Conservation (phyloP, 441 rosid species). For the Capsella rubella region DNA sequence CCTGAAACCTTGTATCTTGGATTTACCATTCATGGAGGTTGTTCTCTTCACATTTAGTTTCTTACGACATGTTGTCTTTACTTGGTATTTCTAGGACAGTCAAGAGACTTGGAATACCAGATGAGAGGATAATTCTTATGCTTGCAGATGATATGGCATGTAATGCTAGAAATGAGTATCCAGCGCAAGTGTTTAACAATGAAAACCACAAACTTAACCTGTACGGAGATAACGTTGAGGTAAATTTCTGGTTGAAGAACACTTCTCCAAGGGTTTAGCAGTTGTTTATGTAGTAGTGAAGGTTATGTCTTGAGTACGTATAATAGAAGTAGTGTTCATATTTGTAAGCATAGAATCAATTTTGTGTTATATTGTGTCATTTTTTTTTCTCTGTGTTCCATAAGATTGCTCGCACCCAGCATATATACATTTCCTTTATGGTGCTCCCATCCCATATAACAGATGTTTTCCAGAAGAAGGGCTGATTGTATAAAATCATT, state of each 20-base stretch:
- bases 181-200: conserved; percentile 98
- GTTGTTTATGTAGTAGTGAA: neutral
- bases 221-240: conserved; percentile 99
- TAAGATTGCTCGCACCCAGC: neutral
- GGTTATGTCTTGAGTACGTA: conserved; percentile 11
- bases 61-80: conserved; percentile 22
- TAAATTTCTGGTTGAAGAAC: conserved; percentile 36
- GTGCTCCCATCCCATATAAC: neutral
- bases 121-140: conserved; percentile 96
- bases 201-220: conserved; percentile 93
- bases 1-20: neutral
- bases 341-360: neutral
- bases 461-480: conserved; percentile 1
- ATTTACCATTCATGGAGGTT: neutral
- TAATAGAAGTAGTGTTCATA: conserved; percentile 11
- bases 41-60: conserved; percentile 6
- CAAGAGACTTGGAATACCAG: conserved; percentile 93
- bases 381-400: neutral
- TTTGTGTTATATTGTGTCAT: neutral
- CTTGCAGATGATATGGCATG: conserved; percentile 99
- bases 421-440: neutral
- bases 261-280: conserved; percentile 8
- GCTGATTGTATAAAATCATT: conserved; percentile 45
- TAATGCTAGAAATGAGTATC: conserved; percentile 91
- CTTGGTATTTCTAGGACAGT: conserved; percentile 76